These are phyloP conservation scores for Pseudogymnoascus destructans DNA, from an alignment of 2,329 filamentous ascomycete genomes.

Conservation along the genomic window DNA sequence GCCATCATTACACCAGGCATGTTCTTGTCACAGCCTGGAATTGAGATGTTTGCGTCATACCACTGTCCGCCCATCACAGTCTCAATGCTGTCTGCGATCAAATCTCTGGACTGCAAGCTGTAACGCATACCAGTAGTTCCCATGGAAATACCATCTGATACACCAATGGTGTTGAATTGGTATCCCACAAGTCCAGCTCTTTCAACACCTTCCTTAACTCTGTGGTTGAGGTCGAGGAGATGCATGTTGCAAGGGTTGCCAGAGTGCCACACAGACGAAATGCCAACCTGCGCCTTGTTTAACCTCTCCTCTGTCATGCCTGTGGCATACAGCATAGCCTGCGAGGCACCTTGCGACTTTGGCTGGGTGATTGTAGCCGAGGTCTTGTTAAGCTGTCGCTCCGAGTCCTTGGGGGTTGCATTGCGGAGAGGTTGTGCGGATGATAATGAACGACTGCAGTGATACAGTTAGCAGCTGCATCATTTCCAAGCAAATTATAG, in stretches of 20 bases:
- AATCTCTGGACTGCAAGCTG: constrained; percentile 83
- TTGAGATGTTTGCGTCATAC: constrained; percentile 95
- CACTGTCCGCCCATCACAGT: constrained; percentile 98
- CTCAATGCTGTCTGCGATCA: constrained; percentile 97
- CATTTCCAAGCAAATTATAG: constrained; percentile 11
- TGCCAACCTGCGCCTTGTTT: constrained; percentile 94
- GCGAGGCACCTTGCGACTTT: constrained; percentile 94
- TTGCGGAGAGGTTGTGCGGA: constrained; percentile 20
- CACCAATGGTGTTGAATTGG: constrained; percentile 98
- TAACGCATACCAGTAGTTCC: constrained; percentile 95
- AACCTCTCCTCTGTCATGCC: constrained; percentile 77
- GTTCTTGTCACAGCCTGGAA: constrained; percentile 98
- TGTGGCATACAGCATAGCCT: constrained; percentile 97
- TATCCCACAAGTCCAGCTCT: constrained; percentile 76
- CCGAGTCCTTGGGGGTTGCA: constrained; percentile 20
- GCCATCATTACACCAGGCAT: constrained; percentile 91
- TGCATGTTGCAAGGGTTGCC: constrained; percentile 99
- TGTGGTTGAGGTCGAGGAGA: constrained; percentile 58
- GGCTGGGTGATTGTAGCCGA: constrained; percentile 83
- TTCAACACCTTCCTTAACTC: constrained; percentile 49
- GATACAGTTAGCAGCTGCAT: constrained; percentile 11
- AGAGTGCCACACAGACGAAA: constrained; percentile 95
- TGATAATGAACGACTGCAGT: constrained; percentile 23
- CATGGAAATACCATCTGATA: constrained; percentile 97
- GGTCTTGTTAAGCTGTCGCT: constrained; percentile 60